Base-by-base conservation (phyloP, 805 yeast genomes). In the Lipomyces anomalus region DNA sequence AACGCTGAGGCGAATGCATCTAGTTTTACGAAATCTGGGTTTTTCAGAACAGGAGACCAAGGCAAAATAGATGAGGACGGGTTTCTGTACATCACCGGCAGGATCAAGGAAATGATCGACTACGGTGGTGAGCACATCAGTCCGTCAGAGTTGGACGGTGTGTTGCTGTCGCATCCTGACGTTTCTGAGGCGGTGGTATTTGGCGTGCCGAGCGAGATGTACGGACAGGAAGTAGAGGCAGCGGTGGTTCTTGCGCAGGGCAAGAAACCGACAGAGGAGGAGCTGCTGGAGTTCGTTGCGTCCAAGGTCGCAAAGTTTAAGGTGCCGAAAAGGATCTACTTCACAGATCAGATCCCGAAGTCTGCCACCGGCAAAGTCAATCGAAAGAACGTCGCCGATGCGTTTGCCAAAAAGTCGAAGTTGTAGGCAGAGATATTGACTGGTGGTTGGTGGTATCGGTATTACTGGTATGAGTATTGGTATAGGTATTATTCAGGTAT, bases 281-380 rank as follows among this genome's bases (percentile, higher is more conserved):
- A 79, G 30, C 62, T 81, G 37, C 66, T 67, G 44, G 55, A 64
- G 6, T 79, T 67, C 57, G 58, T 82, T 61, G 59, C 60, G 7
- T 65, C 60, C 9, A 72, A 70, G 55, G 65, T 80, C 2, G 68
- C 84, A 23, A 60, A 68, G 38, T 81, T 78, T 67, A 82, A 82
- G 64, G 67, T 82, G 9, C 88, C 89, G 1, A 66, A 61, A 16
- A 72, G 69, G 62, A 67, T 79, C 37, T 78, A 68, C 60, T 74
- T 82, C 57, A 78, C 80, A 6, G 74, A 79, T 13, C 67, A 69
- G 22, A 69, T 82, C 63, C 88, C 88, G 52, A 82, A 82, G 69
- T 80, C 86, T 2, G 82, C 89, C 4, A 82, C 89, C 1, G 89
- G 88, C 22, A 82, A 82, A 68, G 77, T 82, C 45, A 87, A 82